phyloP scores from a whole-genome alignment of 1,284 basidiomycete species.

The Wolfiporia cocos region DNA sequence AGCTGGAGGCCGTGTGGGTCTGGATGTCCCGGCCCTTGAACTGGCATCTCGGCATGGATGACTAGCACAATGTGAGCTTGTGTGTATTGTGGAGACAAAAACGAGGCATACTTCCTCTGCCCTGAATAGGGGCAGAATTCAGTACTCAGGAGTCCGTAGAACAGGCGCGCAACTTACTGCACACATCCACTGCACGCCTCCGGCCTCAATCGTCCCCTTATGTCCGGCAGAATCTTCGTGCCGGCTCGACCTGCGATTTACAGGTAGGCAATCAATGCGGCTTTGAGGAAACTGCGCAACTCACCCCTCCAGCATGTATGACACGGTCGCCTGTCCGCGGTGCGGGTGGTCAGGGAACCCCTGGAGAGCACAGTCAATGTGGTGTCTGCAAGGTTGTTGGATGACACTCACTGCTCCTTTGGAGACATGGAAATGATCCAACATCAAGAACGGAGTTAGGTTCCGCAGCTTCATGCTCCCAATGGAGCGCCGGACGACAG shows the following conservation, averaged over 20 bases:
- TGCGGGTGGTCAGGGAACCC: conserved; percentile 86
- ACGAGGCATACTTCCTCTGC: too few relatives aligned
- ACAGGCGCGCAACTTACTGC: conserved; percentile 48
- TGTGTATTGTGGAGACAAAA: too few relatives aligned
- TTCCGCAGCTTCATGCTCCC: conserved; percentile 74
- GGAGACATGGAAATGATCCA: conserved; percentile 70
- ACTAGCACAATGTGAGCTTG: conserved; percentile 29
- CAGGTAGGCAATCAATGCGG: conserved; percentile 1
- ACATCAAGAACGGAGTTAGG: conserved; percentile 88
- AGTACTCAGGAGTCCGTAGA: too few relatives aligned
- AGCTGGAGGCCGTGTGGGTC: conserved; percentile 82
- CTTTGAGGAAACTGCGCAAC: conserved; percentile 6
- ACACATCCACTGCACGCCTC: conserved; percentile 95
- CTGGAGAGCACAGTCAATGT: conserved; percentile 23
- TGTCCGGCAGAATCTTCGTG: conserved; percentile 96
- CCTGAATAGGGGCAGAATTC: too few relatives aligned
- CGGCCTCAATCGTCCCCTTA: conserved; percentile 72
- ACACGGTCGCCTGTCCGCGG: conserved; percentile 83
- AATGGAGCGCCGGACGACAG: conserved; percentile 85
- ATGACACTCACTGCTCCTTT: conserved; percentile 48
- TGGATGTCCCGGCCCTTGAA: conserved; percentile 61
- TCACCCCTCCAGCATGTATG: conserved; percentile 85
- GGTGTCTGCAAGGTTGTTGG: not conserved
- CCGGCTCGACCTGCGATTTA: conserved; percentile 42
- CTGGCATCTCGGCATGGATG: conserved; percentile 89